Evolutionary conservation across 192 early-diverging fungal species (phyloP), one percentile per base, ranked within the genome.

Genomic region (Entrophospora sp.): DNA sequence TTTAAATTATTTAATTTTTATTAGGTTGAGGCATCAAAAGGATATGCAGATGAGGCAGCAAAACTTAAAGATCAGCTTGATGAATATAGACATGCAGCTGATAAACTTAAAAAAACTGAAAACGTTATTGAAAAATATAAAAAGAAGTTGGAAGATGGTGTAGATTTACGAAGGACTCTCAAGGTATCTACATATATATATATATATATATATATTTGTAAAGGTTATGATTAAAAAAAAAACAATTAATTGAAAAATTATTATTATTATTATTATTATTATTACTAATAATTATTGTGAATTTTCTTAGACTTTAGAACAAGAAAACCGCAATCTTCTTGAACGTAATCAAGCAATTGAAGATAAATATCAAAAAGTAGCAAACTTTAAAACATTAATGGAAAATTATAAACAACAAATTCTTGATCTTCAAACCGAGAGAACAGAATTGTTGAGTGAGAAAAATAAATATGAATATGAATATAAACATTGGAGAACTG

Each of bases 81-180:
- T 59, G 95, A 96, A 72, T 90, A 93, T 69, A 80, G 85, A 38
- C 91, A 93, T 69, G 81, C 88, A 0, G 90, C 90, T n/a, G 95
- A 96, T 56, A 91, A 89, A 61, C 79, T 96, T 13, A 86, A 89
- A 77, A 96, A 95, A 79, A 83, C 89, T 2, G 96, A 99, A 70
- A 91, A 92, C 31, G 85, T 94, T 31, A 86, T 95, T 66, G 95
- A 97, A 71, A 96, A 96, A 72, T 99, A 93, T 75, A 95, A 93
- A 69, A 94, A 94, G 76, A 90, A 93, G 48, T 78, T 95, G 5
- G 95, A 97, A 59, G 95, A 97, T 45, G 85, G 79, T 38, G 84
- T 81, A 0, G 92, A 96, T 60, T 56, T 95, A 45, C 77, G 86
- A 36, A 81, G 87, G 52, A 85, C 92, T 64, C 78, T 95, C 59